These are phyloP conservation scores for Eimeria mitis DNA, from an alignment of 169 alveolate species.

Conservation along the genomic window DNA sequence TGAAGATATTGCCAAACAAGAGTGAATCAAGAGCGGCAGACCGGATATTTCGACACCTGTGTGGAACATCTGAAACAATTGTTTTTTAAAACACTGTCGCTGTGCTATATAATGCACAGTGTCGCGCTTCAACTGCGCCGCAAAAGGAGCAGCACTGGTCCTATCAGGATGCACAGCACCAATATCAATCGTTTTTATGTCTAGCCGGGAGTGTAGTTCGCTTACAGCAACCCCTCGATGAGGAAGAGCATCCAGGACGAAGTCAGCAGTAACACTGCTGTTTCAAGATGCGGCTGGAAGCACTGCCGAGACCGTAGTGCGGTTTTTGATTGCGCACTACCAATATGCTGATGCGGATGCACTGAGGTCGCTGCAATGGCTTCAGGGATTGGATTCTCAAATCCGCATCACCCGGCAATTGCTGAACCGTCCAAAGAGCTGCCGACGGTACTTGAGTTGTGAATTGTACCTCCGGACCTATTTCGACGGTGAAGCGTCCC, in stretches of 20 bases:
- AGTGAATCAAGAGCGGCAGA: background rate
- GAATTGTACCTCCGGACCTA: background rate
- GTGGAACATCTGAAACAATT: background rate
- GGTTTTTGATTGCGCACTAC: background rate
- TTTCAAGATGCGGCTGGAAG: background rate
- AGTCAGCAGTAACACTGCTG: background rate
- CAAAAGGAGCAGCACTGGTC: background rate
- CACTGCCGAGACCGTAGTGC: background rate
- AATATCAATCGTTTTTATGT: background rate
- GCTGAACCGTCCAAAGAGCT: background rate
- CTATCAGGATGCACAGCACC: background rate
- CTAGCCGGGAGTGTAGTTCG: background rate
- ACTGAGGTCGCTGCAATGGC: background rate
- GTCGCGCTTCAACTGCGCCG: background rate
- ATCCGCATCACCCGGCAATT: background rate
- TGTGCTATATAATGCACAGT: background rate
- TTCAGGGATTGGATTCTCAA: background rate
- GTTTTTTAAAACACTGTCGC: background rate
- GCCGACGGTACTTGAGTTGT: background rate
- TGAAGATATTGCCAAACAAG: background rate
- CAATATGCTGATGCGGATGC: background rate
- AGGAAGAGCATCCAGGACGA: background rate
- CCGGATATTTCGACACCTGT: background rate
- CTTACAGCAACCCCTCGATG: background rate
- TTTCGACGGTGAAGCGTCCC: background rate